These are phyloP conservation scores for Lodderomyces orthopsilosis DNA, from an alignment of 1,139 yeast genomes.

Conservation along the genomic window DNA sequence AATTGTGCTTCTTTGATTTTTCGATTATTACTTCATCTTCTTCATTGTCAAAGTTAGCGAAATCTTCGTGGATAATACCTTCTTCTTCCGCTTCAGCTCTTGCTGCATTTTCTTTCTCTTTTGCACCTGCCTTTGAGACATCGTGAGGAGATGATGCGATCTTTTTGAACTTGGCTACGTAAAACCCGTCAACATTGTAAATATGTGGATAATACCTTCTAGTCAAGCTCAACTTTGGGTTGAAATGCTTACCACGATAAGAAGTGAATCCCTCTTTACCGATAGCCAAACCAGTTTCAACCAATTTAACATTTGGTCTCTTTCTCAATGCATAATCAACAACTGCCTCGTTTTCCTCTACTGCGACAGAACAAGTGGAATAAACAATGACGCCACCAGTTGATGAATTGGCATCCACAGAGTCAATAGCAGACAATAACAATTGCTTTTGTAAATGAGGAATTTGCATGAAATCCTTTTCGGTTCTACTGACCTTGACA, in stretches of 20 bases:
- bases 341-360: slow-evolving; percentile 97
- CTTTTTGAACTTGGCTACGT: slow-evolving; percentile 93
- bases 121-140: slow-evolving; percentile 83
- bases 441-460: slow-evolving; percentile 97
- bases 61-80: slow-evolving; percentile 81
- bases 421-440: slow-evolving; percentile 90
- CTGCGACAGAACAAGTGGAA: slow-evolving; percentile 97
- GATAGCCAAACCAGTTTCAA: slow-evolving; percentile 88
- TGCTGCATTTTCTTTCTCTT: slow-evolving; percentile 78
- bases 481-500: slow-evolving; percentile 91
- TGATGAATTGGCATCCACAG: slow-evolving; percentile 87
- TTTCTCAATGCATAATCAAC: slow-evolving; percentile 97
- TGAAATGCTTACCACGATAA: slow-evolving; percentile 89
- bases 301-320: slow-evolving; percentile 93
- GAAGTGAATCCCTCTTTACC: slow-evolving; percentile 96
- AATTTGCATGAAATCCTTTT: slow-evolving; percentile 92
- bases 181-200: slow-evolving; percentile 97
- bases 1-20: slow-evolving; percentile 65
- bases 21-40: slow-evolving; percentile 77
- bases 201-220: slow-evolving; percentile 98
- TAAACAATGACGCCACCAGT: slow-evolving; percentile 95
- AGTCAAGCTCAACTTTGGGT: slow-evolving; percentile 71
- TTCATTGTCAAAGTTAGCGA: slow-evolving; percentile 74
- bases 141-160: slow-evolving; percentile 83
- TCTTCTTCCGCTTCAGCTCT: slow-evolving; percentile 78